A percentile compares a stretch with the other conserved stretches of the same genome.
phyloP scores from a whole-genome alignment of 2,329 filamentous ascomycete species.

The Monilinia aucupariae region DNA sequence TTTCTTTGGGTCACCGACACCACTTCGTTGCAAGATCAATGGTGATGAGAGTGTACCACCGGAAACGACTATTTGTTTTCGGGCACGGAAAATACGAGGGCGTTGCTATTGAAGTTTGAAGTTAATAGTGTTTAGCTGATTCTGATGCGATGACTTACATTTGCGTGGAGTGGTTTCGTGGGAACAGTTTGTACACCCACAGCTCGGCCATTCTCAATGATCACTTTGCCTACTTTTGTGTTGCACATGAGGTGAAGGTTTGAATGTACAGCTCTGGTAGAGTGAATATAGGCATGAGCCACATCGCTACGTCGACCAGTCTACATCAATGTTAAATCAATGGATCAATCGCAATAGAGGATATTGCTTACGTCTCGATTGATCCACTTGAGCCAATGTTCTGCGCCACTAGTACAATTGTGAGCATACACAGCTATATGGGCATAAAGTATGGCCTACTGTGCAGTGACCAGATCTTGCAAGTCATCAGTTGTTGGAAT shows the following conservation, averaged over 20 bases:
- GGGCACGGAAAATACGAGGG: constrained; percentile 33
- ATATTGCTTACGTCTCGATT: constrained; percentile 51
- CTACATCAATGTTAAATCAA: constrained; percentile 31
- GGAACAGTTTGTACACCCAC: constrained; percentile 66
- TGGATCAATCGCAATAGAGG: neutral
- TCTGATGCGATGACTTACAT: constrained; percentile 30
- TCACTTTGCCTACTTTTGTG: constrained; percentile 49
- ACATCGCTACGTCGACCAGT: constrained; percentile 70
- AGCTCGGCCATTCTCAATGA: constrained; percentile 56
- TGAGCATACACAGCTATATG: neutral
- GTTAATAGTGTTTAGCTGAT: constrained; percentile 22
- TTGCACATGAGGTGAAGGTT: constrained; percentile 57
- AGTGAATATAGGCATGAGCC: constrained; percentile 73
- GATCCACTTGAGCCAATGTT: constrained; percentile 85
- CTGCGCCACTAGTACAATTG: constrained; percentile 49
- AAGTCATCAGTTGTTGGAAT: constrained; percentile 72
- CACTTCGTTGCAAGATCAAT: constrained; percentile 55
- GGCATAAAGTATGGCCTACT: constrained; percentile 29
- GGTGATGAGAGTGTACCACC: constrained; percentile 37
- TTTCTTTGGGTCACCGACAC: constrained; percentile 47
- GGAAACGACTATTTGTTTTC: constrained; percentile 44
- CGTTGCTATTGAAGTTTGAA: constrained; percentile 31
- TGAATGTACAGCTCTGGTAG: constrained; percentile 59
- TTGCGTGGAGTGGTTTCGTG: constrained; percentile 61
- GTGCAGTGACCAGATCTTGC: constrained; percentile 62